Base-by-base conservation (phyloP, 148 eudicot species). In the Simmondsia chinensis region DNA sequence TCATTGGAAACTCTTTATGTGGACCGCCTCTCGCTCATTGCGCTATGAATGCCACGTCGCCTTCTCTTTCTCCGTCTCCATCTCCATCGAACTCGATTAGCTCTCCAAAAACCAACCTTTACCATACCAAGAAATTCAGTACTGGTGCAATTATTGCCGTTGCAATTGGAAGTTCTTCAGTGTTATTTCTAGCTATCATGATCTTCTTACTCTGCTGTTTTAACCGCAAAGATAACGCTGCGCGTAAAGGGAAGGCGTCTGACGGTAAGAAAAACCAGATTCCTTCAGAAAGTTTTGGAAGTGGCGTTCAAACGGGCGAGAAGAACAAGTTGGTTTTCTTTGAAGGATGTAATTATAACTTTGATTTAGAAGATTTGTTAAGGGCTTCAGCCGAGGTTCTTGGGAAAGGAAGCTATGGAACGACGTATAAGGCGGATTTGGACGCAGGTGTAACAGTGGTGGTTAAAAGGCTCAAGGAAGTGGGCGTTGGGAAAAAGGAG, bases 321-420 rank as follows among this genome's bases (percentile, higher is more conserved):
- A 91, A 85, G 69, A 86, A 81, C 66, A 91, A 86, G 61, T 46
- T 91, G 57, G 86, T 79, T 38, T 74, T 91, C 44, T 82, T 86
- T 43, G 83, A 66, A 60, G 89, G 89, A 0, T 74, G 83, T 48
- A 48, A 80, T 2, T 91, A 67, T 26, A 82, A 67, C 65, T 86
- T 85, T 28, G 89, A 91, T 74, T 83, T 91, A 0, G 99, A 91
- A 73, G 99, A 91, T 57, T 54, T 91, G 24, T 66, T 91, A 24
- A 76, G 99, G 64, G 99, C 99, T 48, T 91, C 99, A 0, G 99
- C 99, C 2, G 99, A 91, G 50, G 94, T 91, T 36, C 85, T 91
- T 27, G 99, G 99, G 19, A 91, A 91, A 65, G 99, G 99, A 27
- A 79, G 77, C 45, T 79, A 76, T 46, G 99, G 99, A 43, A 91